Percentiles rank a stretch among this genome's conserved stretches.
Conservation (phyloP, 305 asterid genomes). For the Ajuga reptans region DNA sequence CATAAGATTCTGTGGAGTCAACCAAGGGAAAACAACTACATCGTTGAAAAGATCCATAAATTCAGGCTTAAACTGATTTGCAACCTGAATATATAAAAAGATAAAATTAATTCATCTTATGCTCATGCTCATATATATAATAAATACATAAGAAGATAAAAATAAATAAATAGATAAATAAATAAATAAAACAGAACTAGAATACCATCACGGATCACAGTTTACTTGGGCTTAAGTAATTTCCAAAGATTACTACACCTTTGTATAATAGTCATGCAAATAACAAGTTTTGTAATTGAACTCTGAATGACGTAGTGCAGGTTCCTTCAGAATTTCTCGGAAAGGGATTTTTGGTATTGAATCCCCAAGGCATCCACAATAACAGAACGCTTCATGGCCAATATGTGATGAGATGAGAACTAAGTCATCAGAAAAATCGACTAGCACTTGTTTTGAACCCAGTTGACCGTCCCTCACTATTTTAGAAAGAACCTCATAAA, state of each 20-base stretch:
- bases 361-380: constrained; percentile 1
- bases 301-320: constrained; percentile 11
- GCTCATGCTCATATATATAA: neutral
- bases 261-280: neutral
- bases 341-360: constrained; percentile 10
- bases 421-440: constrained; percentile 6
- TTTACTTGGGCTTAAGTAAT: neutral
- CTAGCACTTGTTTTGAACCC: neutral
- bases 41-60: constrained; percentile 17
- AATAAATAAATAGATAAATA: neutral
- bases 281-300: neutral
- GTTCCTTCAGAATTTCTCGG: neutral
- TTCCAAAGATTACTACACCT: neutral
- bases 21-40: constrained; percentile 1
- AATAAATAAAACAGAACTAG: neutral
- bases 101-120: neutral
- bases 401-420: constrained; percentile 18
- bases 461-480: constrained; percentile 5
- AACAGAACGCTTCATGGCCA: constrained; percentile 11
- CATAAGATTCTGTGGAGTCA: constrained; percentile 10
- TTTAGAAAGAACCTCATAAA: neutral
- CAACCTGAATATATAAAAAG: neutral
- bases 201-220: neutral
- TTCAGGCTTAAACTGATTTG: constrained; percentile 4
- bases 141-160: neutral